Percentiles rank a stretch among this genome's conserved stretches.
These are phyloP conservation scores for Apocynum venetum DNA, from an alignment of 257 asterid species.

Conservation along the genomic window DNA sequence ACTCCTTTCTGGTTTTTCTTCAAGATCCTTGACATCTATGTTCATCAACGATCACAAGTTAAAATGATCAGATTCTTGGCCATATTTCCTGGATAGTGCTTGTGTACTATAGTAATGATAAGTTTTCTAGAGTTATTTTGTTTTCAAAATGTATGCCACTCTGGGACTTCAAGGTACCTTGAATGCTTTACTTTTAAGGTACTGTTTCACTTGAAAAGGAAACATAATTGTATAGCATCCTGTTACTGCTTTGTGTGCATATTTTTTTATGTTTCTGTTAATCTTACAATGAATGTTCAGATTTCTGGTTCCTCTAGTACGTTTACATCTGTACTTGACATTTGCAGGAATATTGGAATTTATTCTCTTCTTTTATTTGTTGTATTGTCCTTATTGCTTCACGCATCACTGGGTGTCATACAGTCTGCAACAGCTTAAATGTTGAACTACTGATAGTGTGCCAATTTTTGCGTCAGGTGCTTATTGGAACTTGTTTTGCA, in stretches of 20 bases:
- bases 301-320: neutral
- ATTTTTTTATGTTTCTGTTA: neutral
- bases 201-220: neutral
- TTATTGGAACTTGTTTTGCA: neutral
- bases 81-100: neutral
- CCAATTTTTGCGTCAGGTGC: neutral
- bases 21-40: neutral
- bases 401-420: neutral
- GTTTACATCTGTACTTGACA: neutral
- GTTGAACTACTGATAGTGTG: neutral
- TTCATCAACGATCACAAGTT: neutral
- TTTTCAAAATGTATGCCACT: neutral
- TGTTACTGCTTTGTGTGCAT: neutral
- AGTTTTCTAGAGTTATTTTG: neutral
- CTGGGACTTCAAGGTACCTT: neutral
- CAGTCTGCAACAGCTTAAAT: neutral
- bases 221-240: neutral
- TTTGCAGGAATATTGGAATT: neutral
- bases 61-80: neutral
- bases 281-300: neutral
- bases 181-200: neutral
- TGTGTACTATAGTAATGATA: neutral
- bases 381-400: neutral
- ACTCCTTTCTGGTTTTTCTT: neutral
- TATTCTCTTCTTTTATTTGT: neutral